Evolutionary conservation across 2,329 filamentous ascomycete species (phyloP).

Genomic region (Tolypocladium tundrense): DNA sequence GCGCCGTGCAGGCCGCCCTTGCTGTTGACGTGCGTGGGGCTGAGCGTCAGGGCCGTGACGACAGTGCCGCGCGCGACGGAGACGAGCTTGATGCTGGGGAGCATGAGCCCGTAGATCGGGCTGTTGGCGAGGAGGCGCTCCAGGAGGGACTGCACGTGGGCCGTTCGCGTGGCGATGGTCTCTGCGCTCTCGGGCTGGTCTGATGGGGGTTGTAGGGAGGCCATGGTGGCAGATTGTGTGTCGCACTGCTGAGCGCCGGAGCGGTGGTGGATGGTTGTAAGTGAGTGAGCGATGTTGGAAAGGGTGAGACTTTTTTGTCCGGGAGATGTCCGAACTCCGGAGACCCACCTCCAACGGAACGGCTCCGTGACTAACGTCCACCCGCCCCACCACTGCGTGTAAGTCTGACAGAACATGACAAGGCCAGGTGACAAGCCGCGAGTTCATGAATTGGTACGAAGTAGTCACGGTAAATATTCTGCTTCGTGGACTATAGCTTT

Average conservation of each 20-base stretch:
- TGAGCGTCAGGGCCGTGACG: slow-evolving; percentile 36
- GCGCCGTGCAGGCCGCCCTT: slow-evolving; percentile 60
- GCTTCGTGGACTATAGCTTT: background rate
- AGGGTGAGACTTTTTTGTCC: background rate
- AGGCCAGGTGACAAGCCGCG: too few species aligned
- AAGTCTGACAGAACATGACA: background rate
- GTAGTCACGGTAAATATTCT: background rate
- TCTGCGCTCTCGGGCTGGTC: background rate
- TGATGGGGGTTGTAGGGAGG: background rate
- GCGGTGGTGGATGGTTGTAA: background rate
- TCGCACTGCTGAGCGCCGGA: background rate
- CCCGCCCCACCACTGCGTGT: too few species aligned
- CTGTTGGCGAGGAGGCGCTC: slow-evolving; percentile 30
- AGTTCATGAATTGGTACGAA: too few species aligned
- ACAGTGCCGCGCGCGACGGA: slow-evolving; percentile 35
- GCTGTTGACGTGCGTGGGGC: slow-evolving; percentile 54
- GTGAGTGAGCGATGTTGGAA: background rate
- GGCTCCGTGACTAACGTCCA: background rate
- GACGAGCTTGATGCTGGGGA: slow-evolving; percentile 31
- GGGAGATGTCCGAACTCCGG: background rate
- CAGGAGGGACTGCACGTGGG: slow-evolving; percentile 20
- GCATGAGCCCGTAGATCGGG: slow-evolving; percentile 39
- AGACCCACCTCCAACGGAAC: background rate
- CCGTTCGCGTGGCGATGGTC: background rate
- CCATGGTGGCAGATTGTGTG: background rate